phyloP scores from a whole-genome alignment of 768 basidiomycete genomes.

The Pisolithus tinctorius region DNA sequence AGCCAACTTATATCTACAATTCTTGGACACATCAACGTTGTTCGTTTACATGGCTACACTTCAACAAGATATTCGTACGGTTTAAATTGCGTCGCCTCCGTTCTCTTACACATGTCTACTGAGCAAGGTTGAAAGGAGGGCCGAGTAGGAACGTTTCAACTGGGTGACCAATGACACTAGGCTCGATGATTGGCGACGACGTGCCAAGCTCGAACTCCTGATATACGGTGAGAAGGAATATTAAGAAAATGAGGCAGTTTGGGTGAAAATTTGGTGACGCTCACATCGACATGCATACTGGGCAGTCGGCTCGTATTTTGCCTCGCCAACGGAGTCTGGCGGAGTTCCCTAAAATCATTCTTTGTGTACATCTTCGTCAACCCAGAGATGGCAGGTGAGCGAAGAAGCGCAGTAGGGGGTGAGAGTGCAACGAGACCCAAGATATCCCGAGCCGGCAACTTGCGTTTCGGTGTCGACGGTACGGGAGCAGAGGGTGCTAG shows the following conservation, averaged over 20 bases:
- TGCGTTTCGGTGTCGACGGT: conserved; percentile 49
- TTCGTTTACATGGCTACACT: not conserved
- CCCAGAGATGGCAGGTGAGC: conserved; percentile 67
- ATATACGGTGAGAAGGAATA: conserved; percentile 3
- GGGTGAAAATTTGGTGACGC: conserved; percentile 21
- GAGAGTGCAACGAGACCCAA: conserved; percentile 61
- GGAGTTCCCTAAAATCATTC: conserved; percentile 76
- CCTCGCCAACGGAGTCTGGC: conserved; percentile 59
- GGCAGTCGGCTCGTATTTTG: conserved; percentile 84
- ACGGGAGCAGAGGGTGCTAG: conserved; percentile 30
- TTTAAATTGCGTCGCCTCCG: not conserved
- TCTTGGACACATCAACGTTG: no score
- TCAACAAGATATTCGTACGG: not conserved
- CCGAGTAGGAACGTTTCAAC: conserved; percentile 24
- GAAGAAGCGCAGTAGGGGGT: conserved; percentile 60
- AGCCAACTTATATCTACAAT: no score
- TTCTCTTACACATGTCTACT: conserved; percentile 2
- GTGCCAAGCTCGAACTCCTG: conserved; percentile 9
- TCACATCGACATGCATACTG: conserved; percentile 75
- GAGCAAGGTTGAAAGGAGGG: conserved; percentile 23
- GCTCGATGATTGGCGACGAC: conserved; percentile 27
- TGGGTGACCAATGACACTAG: conserved; percentile 4
- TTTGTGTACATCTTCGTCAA: conserved; percentile 76
- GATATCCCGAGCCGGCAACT: conserved; percentile 47
- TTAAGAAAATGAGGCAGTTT: not conserved